Evolutionary conservation across 1,284 basidiomycete species (phyloP).

Genomic region (Moesziomyces sp.): DNA sequence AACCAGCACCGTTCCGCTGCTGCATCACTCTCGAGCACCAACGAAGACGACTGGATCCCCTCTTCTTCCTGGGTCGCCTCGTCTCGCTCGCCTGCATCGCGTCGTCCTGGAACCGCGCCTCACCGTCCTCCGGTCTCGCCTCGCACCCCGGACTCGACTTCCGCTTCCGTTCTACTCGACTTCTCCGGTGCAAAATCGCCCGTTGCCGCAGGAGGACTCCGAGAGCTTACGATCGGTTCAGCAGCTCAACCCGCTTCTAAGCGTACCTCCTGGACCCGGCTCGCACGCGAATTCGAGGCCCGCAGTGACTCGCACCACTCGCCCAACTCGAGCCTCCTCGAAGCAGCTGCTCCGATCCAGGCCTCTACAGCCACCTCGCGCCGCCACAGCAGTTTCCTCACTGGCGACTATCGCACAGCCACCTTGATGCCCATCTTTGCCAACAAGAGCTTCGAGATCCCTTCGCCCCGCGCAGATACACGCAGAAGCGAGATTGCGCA

Average conservation of each 20-base stretch:
- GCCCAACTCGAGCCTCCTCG: conserved; percentile 5
- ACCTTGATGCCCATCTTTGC: conserved; percentile 35
- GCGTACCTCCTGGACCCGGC: conserved; percentile 40
- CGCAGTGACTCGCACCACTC: conserved; percentile 35
- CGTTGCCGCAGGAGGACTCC: conserved; percentile 12
- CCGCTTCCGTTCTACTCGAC: conserved; percentile 4
- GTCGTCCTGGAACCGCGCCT: conserved; percentile 32
- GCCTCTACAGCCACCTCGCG: conserved; percentile 23
- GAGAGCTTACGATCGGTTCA: conserved; percentile 37
- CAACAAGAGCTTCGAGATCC: conserved; percentile 28
- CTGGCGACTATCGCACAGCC: conserved; percentile 23
- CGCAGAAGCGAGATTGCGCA: conserved; percentile 13
- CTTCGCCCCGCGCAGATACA: not conserved
- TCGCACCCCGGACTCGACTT: conserved; percentile 21
- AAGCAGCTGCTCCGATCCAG: conserved; percentile 12
- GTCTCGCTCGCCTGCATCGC: conserved; percentile 8
- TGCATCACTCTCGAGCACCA: not conserved
- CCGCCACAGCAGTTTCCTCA: conserved; percentile 45
- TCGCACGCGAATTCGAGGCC: conserved; percentile 21
- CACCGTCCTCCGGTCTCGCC: conserved; percentile 9
- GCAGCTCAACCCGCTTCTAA: conserved; percentile 43
- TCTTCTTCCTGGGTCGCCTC: not conserved
- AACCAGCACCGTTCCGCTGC: conserved; percentile 23
- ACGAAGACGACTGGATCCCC: not conserved
- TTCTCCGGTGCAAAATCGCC: conserved; percentile 3